Evolutionary conservation across 2,329 filamentous ascomycete species (phyloP).

Genomic region (Atkinsonella texensis): DNA sequence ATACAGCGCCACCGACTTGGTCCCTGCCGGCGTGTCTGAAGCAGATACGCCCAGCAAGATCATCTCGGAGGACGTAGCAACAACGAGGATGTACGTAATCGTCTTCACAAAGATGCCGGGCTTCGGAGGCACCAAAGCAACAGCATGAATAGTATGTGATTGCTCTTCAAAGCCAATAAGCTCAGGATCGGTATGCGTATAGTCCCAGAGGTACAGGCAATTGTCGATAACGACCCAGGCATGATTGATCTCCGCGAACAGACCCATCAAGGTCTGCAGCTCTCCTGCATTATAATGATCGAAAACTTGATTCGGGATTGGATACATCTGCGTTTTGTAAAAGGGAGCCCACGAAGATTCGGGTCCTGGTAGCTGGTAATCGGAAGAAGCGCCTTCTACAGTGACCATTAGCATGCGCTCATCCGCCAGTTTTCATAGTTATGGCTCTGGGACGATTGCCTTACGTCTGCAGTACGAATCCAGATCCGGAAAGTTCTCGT

Average conservation of each 20-base stretch:
- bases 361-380: constrained; percentile 67
- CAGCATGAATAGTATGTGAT: constrained; percentile 75
- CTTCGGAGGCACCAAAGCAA: constrained; percentile 77
- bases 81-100: constrained; percentile 79
- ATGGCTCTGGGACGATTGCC: constrained; percentile 21
- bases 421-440: not conserved
- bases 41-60: constrained; percentile 76
- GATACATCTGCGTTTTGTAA: constrained; percentile 73
- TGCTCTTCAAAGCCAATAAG: constrained; percentile 88
- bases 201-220: constrained; percentile 94
- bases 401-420: constrained; percentile 13
- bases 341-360: constrained; percentile 76
- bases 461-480: constrained; percentile 82
- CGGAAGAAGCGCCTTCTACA: constrained; percentile 75
- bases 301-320: constrained; percentile 84
- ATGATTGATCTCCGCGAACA: constrained; percentile 90
- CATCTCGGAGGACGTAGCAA: constrained; percentile 78
- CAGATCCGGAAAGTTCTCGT: constrained; percentile 75
- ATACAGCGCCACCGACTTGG: constrained; percentile 66
- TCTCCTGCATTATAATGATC: constrained; percentile 83
- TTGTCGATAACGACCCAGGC: constrained; percentile 96
- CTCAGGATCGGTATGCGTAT: constrained; percentile 82
- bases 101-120: constrained; percentile 74
- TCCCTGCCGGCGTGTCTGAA: constrained; percentile 52
- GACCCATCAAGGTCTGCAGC: constrained; percentile 82